Evolutionary conservation across 495 filamentous ascomycete species (phyloP), one percentile per base, ranked within the genome.

Genomic region (Lophium mytilinum): DNA sequence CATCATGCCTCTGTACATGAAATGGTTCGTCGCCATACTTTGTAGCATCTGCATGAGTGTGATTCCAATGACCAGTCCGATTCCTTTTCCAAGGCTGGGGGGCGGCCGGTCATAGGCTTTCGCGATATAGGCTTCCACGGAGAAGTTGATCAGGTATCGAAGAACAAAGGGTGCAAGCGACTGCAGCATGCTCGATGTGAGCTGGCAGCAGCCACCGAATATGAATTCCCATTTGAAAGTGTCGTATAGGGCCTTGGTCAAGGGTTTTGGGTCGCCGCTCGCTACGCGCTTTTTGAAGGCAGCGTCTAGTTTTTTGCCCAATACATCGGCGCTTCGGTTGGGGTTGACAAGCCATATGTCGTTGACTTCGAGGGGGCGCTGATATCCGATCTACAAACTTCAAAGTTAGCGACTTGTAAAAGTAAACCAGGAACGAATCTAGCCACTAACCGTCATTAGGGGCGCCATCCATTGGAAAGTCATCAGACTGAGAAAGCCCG

Each of bases 281-380:
- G 75, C 76, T 6, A 80, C 75, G 6, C 90, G 80, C 51, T 75
- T 78, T 55, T 85, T 71, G 64, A 96, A 88, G 0, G 86, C 80
- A 36, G 73, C 76, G 19, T 81, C 73, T 21, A 93, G 71, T 63
- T 80, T 86, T 8, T 69, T 67, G 9, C 85, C 81, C 64, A 95
- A 66, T 4, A 80, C 68, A 19, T 88, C 80, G 39, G 86, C 83
- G n/a, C 80, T 74, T 40, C 92, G 78, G 53, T 86, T 68, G 0
- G 91, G 90, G 60, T 95, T 95, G 47, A 96, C 86, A 0, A 74
- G 75, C 83, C 90, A 95, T 55, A 97, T 82, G 66, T 97, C 92
- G 66, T 85, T 85, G 37, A 83, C 71, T 61, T 96, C 88, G 7
- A 97, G 78, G 11, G 84, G 83, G 9, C 92, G 84, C 65, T 89